Conservation (phyloP, 1,139 yeast genomes). For the Scheffersomyces segobiensis region DNA sequence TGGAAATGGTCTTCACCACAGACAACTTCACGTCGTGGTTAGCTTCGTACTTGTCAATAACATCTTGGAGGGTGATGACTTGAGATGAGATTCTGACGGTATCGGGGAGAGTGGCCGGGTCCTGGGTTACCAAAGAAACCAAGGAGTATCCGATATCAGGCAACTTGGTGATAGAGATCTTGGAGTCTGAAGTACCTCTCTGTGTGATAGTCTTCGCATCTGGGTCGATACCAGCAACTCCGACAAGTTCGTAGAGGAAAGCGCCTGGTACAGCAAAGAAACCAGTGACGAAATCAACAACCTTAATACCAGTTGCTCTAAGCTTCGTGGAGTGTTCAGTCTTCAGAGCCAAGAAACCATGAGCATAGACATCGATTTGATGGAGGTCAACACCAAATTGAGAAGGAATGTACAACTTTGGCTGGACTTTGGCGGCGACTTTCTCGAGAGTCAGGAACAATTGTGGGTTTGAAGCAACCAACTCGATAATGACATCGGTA, state of each 20-base stretch:
- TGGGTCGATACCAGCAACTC: constrained; percentile 39
- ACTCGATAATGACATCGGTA: constrained; percentile 52
- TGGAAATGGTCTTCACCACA: constrained; percentile 22
- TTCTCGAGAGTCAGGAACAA: constrained; percentile 26
- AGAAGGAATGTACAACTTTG: constrained; percentile 60
- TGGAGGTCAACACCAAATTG: constrained; percentile 56
- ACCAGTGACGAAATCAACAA: constrained; percentile 47
- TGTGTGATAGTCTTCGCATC: constrained; percentile 35
- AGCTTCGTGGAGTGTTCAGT: constrained; percentile 31
- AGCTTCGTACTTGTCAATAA: constrained; percentile 43
- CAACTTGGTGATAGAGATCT: constrained; percentile 34
- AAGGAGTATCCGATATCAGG: constrained; percentile 49
- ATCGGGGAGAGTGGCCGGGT: constrained; percentile 45
- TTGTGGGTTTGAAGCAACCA: constrained; percentile 30
- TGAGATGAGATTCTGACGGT: constrained; percentile 46
- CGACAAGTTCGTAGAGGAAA: constrained; percentile 34
- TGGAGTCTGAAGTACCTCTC: constrained; percentile 42
- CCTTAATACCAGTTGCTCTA: constrained; percentile 50
- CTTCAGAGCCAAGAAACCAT: constrained; percentile 41
- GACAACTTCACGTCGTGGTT: constrained; percentile 36
- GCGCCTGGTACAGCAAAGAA: constrained; percentile 45
- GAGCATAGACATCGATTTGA: constrained; percentile 22
- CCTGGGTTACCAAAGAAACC: constrained; percentile 34
- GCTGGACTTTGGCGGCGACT: constrained; percentile 41
- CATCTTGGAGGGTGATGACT: constrained; percentile 34